Percentiles rank a stretch among this genome's conserved stretches.
phyloP scores from a whole-genome alignment of 1,284 basidiomycete genomes.

The Fomitopsis pinicola region DNA sequence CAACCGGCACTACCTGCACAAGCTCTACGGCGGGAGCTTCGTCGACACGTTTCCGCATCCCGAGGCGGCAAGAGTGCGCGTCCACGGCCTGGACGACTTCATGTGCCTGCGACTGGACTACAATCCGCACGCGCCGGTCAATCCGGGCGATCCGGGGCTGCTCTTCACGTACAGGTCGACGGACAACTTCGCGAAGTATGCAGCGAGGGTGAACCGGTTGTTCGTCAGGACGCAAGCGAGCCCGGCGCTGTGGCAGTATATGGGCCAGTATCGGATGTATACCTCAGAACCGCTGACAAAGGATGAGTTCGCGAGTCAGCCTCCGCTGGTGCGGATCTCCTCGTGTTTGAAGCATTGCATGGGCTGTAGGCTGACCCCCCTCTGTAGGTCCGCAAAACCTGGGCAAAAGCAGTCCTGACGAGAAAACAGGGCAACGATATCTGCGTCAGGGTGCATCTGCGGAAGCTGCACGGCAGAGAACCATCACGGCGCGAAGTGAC shows the following conservation, averaged over 20 bases:
- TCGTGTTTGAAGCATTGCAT: not conserved
- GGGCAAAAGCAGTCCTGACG: not conserved
- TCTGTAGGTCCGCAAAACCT: constrained; percentile 1
- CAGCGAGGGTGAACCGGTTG: not conserved
- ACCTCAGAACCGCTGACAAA: not conserved
- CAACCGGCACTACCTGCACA: not conserved
- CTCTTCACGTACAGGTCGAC: not conserved
- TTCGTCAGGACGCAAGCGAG: constrained; percentile 1
- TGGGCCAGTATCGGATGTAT: constrained; percentile 3
- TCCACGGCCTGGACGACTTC: constrained; percentile 7
- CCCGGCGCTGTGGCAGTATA: constrained; percentile 1
- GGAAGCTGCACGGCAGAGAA: not conserved
- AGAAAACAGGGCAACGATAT: not conserved
- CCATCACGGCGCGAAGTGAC: not conserved
- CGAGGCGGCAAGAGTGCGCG: not conserved
- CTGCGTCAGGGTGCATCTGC: not conserved
- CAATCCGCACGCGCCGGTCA: constrained; percentile 6
- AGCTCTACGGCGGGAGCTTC: constrained; percentile 6
- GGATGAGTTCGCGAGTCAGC: not conserved
- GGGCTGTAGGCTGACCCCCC: no score
- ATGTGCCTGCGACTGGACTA: not conserved
- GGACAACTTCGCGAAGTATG: not conserved
- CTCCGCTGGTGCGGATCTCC: not conserved
- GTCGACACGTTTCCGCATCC: constrained; percentile 4
- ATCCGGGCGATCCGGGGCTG: not conserved